phyloP scores from a whole-genome alignment of 768 basidiomycete species.

The Lentinula lateritia region DNA sequence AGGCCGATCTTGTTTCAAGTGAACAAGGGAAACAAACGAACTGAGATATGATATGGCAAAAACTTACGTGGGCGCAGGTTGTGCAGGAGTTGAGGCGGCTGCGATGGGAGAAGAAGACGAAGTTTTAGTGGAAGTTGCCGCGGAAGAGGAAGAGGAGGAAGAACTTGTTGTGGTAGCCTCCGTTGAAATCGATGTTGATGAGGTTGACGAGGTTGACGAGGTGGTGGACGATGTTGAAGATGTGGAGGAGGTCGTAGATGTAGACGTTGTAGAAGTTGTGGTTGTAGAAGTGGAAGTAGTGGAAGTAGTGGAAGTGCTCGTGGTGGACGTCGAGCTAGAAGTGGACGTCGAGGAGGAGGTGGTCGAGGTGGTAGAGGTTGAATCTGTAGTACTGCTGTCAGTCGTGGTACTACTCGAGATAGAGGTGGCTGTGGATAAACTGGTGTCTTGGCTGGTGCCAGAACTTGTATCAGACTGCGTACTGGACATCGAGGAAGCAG shows the following conservation, averaged over 20 bases:
- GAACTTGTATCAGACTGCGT: slow-evolving; percentile 13
- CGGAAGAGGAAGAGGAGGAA: not conserved
- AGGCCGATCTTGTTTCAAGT: not conserved
- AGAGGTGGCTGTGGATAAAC: slow-evolving; percentile 9
- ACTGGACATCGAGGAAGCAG: slow-evolving; percentile 12
- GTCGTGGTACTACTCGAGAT: slow-evolving; percentile 4
- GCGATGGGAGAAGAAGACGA: slow-evolving; percentile 5
- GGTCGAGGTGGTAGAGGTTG: slow-evolving; percentile 16
- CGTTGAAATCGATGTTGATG: not conserved
- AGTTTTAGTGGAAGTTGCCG: slow-evolving; percentile 1
- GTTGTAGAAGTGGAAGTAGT: slow-evolving; percentile 12
- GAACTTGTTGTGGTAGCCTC: slow-evolving; percentile 4
- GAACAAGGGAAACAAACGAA: not conserved
- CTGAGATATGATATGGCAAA: slow-evolving; percentile 17
- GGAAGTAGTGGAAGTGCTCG: slow-evolving; percentile 14
- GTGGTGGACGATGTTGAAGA: slow-evolving; percentile 13
- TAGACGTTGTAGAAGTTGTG: slow-evolving; percentile 14
- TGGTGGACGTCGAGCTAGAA: slow-evolving; percentile 15
- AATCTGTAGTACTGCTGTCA: slow-evolving; percentile 12
- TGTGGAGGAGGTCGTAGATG: slow-evolving; percentile 13
- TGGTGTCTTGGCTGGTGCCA: slow-evolving; percentile 11
- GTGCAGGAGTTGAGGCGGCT: not conserved
- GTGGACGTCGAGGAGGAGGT: slow-evolving; percentile 15
- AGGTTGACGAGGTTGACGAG: slow-evolving; percentile 9
- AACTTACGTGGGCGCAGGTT: slow-evolving; percentile 7